Evolutionary conservation across 495 filamentous ascomycete species (phyloP), one percentile per base, ranked within the genome.

Genomic region (Penicillium nucicola): DNA sequence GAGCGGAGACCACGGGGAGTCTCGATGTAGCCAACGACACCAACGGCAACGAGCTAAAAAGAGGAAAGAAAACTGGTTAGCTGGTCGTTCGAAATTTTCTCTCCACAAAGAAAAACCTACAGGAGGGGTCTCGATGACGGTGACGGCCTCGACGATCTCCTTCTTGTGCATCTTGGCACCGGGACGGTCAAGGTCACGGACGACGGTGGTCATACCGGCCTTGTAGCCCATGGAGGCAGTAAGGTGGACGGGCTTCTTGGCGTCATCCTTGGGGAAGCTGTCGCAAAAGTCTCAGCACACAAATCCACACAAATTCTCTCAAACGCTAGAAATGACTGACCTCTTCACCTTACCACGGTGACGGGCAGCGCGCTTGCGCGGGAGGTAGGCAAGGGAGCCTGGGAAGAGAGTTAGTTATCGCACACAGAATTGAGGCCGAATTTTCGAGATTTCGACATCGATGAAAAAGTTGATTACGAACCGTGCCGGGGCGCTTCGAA

Each of bases 151-250:
- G 62, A 99, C 95, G 71, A 99, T 83, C 83, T 99, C 95, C 88
- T 97, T 97, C 89, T 97, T 97, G 85, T 99, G 89, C 80, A 93
- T 87, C 85, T 99, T 99, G 65, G 95, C 95, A 77, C 95, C 95
- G 52, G 95, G 95, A 71, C 95, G 88, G 84, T 99, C 95, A 70
- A 99, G 84, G 77, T 99, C 95, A 79, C 95, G 95, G 73, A 99
- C 95, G 78, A 97, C 92, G 61, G 95, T 99, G 74, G 90, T 96
- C 95, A 99, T 99, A 79, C 95, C 95, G 69, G 95, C 95, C 89
- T 99, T 99, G 87, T 99, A 99, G 72, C 95, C 95, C 84, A 99
- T 91, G 69, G 88, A 81, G 74, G 95, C 95, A 55, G 95, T 99
- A 62, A 99, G 82, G 82, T 99, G 95, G 76, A 97, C 92, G 65